Evolutionary conservation across 2,329 filamentous ascomycete species (phyloP), one percentile per base, ranked within the genome.

Genomic region (Blastomyces silverae): DNA sequence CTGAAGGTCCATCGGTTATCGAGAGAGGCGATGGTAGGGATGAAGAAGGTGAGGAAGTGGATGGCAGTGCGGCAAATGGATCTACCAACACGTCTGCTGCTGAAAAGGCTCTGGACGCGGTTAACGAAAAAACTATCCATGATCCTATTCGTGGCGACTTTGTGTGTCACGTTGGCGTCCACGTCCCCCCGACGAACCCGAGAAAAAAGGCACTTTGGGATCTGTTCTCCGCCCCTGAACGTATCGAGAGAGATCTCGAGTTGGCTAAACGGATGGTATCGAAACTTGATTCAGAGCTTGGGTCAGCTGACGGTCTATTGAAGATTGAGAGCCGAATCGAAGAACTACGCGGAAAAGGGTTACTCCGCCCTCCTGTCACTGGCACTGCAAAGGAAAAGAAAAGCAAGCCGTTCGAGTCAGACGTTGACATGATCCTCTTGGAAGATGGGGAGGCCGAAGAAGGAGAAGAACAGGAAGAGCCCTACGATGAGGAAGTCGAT

Each of bases 191-290:
- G 2, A 84, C 84, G 48, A 87, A 91, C 64, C 90, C 92, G 1
- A 84, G 93, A 64, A 97, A 96, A 82, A 97, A 97, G 80, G 93
- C 93, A 0, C 80, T 97, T 2, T 97, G 93, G 93, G 93, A 97
- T 76, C 81, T 97, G 10, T 97, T 97, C 74, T 97, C 93, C 2
- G 88, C 92, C 0, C 92, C 94, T 0, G 93, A 99, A 75, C 88
- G 95, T 62, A 89, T 99, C 67, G 91, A 95, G 68, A 92, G 92
- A 68, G 94, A 99, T 73, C 83, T 97, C 5, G 83, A 89, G 55
- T 84, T 97, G 20, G 92, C 92, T 17, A 87, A 89, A 69, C 88
- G 92, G 59, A 81, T 99, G 17, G 88, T 94, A 20, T 84, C 85
- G 70, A 96, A 91, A 75, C 88, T 96, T 67, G 94, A 99, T 73